Evolutionary conservation across 306 rosid species (phyloP).

Genomic region (Rosa multiflora): DNA sequence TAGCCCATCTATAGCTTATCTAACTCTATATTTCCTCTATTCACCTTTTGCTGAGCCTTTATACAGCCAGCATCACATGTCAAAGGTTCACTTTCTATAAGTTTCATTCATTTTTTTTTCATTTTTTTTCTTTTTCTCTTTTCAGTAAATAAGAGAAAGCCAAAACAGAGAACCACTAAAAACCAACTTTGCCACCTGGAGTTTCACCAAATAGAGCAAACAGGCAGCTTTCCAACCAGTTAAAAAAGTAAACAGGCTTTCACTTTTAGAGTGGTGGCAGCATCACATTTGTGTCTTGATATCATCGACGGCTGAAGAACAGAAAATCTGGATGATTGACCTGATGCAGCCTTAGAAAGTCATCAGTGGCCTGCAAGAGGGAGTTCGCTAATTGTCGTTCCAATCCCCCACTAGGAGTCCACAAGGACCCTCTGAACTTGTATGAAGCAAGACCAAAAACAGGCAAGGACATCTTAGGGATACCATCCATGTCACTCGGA

Average conservation of each 20-base stretch:
- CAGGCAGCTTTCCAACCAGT: conserved; percentile 19
- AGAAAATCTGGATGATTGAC: conserved; percentile 88
- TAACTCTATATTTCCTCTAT: conserved; percentile 33
- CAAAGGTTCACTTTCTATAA: conserved; percentile 30
- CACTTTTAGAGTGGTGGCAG: conserved; percentile 29
- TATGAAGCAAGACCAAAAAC: conserved; percentile 88
- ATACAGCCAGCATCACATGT: conserved; percentile 18
- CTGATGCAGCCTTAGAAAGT: conserved; percentile 56
- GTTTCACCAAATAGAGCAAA: conserved; percentile 9
- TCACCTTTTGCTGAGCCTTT: conserved; percentile 28
- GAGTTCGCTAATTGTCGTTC: conserved; percentile 55
- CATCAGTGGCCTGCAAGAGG: conserved; percentile 60
- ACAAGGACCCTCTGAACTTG: conserved; percentile 82
- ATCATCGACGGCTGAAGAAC: conserved; percentile 68
- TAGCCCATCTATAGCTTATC: conserved; percentile 40
- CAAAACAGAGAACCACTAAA: conserved; percentile 31
- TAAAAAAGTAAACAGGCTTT: conserved; percentile 26
- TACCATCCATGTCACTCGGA: conserved; percentile 41
- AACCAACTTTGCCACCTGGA: conserved; percentile 27
- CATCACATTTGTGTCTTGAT: conserved; percentile 21
- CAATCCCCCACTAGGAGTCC: conserved; percentile 72
- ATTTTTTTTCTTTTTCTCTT: conserved; percentile 13
- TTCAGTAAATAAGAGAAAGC: conserved; percentile 28
- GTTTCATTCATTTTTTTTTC: conserved; percentile 17
- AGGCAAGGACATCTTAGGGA: conserved; percentile 56